These are phyloP conservation scores for Alternaria alternata DNA, from an alignment of 2,329 filamentous ascomycete genomes.

Conservation along the genomic window DNA sequence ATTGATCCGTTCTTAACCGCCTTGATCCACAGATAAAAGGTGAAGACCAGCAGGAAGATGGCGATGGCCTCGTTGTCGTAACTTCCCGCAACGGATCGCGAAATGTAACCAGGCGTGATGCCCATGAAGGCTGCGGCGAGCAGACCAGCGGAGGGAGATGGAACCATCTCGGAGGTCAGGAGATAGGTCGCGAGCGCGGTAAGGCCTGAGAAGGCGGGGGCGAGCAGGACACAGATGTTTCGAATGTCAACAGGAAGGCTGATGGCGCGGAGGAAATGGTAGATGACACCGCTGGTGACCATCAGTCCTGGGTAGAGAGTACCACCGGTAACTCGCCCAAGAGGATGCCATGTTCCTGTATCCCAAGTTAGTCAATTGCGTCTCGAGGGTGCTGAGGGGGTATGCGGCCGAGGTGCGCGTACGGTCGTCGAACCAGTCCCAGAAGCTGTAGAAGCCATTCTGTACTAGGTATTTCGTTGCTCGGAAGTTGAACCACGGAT, in stretches of 20 bases:
- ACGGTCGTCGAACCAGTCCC: slow-evolving; percentile 99
- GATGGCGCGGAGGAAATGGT: slow-evolving; percentile 88
- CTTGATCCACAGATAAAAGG: slow-evolving; percentile 99
- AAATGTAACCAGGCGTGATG: slow-evolving; percentile 97
- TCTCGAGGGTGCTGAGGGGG: slow-evolving; percentile 2
- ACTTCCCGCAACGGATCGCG: slow-evolving; percentile 93
- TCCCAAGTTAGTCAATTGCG: slow-evolving; percentile 25
- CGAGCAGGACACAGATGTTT: slow-evolving; percentile 97
- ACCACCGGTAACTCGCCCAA: slow-evolving; percentile 96
- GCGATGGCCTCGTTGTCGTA: slow-evolving; percentile 99
- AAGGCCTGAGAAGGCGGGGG: slow-evolving; percentile 91
- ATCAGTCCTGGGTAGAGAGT: slow-evolving; percentile 99
- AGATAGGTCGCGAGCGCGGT: slow-evolving; percentile 94
- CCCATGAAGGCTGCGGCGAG: slow-evolving; percentile 97
- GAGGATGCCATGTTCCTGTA: slow-evolving; percentile 92
- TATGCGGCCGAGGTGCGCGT: slow-evolving; percentile 52
- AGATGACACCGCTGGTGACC: slow-evolving; percentile 98
- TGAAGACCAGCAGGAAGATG: slow-evolving; percentile 98
- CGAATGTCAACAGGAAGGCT: slow-evolving; percentile 96
- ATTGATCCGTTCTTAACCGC: slow-evolving; percentile 95
- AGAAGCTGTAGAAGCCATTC: slow-evolving; percentile 98
- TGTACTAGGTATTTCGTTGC: slow-evolving; percentile 97
- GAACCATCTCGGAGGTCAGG: slow-evolving; percentile 95
- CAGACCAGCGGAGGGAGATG: slow-evolving; percentile 92
- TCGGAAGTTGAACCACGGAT: slow-evolving; percentile 99